A percentile compares a stretch with the other conserved stretches of the same genome.
phyloP scores from a whole-genome alignment of 2,329 filamentous ascomycete genomes.

The Ambrosiella beaveri region DNA sequence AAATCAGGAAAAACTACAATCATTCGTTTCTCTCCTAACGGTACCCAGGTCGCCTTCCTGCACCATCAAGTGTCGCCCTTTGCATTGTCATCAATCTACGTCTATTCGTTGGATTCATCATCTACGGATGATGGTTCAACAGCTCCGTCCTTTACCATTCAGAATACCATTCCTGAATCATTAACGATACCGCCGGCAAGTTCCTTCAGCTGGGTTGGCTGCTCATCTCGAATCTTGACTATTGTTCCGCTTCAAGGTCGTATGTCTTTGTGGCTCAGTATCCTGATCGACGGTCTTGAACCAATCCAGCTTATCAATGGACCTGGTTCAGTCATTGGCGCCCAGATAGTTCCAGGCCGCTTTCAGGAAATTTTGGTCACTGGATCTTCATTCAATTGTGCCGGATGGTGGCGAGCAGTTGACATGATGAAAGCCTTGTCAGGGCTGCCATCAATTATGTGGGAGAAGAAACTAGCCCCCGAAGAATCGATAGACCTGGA shows the following conservation, averaged over 20 bases:
- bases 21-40: not conserved
- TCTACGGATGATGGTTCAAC: not conserved
- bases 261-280: not conserved
- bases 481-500: conserved; percentile 21
- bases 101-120: not conserved
- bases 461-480: not conserved
- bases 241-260: not conserved
- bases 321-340: not conserved
- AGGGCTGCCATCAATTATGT: not conserved
- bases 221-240: not conserved
- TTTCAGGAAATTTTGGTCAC: not conserved
- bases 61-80: not conserved
- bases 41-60: not conserved
- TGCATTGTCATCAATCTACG: not conserved
- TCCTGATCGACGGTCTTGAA: not conserved
- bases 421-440: conserved; percentile 1
- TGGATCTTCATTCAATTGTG: not conserved
- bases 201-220: not conserved
- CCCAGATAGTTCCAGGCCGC: not conserved
- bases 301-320: not conserved
- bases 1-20: not conserved
- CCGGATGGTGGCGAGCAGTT: not conserved
- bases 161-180: not conserved
- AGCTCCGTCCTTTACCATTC: not conserved
- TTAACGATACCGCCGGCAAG: not conserved